phyloP scores from a whole-genome alignment of 169 alveolate species.

The Eimeria acervulina region DNA sequence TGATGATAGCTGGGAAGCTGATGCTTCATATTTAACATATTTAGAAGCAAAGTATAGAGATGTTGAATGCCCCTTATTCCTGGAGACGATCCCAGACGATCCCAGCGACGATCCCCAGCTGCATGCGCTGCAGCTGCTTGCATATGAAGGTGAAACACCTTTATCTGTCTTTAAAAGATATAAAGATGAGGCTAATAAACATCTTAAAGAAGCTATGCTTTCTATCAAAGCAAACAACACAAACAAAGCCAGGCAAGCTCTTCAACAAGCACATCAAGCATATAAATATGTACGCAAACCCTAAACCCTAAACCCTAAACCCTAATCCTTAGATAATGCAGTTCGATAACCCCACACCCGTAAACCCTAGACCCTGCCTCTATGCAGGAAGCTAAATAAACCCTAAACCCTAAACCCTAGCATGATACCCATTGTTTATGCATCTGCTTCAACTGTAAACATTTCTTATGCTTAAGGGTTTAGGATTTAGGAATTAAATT shows the following conservation, averaged over 20 bases:
- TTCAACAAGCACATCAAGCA: neutral
- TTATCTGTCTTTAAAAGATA: neutral
- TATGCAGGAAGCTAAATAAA: neutral
- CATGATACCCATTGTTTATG: too few relatives aligned
- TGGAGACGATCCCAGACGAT: constrained; percentile 19
- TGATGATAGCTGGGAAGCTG: neutral
- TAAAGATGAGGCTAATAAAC: neutral
- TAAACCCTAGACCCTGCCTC: neutral
- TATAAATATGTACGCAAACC: neutral
- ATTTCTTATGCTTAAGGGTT: too few relatives aligned
- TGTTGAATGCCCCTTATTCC: constrained; percentile 20
- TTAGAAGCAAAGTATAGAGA: constrained; percentile 20
- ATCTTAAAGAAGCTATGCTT: too few relatives aligned
- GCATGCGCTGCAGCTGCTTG: constrained; percentile 53
- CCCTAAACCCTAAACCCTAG: neutral
- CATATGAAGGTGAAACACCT: constrained; percentile 19
- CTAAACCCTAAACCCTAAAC: neutral
- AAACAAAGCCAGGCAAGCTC: neutral
- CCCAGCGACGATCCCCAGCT: constrained; percentile 40
- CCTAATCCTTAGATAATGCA: too few relatives aligned
- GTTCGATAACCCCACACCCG: too few relatives aligned
- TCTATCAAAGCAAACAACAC: neutral
- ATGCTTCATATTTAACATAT: neutral
- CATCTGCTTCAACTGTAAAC: too few relatives aligned
- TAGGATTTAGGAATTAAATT: too few relatives aligned